Percentiles rank a stretch among this genome's conserved stretches.
Evolutionary conservation across 805 yeast genomes (phyloP).

Genomic region (Candida methanosorbosa): DNA sequence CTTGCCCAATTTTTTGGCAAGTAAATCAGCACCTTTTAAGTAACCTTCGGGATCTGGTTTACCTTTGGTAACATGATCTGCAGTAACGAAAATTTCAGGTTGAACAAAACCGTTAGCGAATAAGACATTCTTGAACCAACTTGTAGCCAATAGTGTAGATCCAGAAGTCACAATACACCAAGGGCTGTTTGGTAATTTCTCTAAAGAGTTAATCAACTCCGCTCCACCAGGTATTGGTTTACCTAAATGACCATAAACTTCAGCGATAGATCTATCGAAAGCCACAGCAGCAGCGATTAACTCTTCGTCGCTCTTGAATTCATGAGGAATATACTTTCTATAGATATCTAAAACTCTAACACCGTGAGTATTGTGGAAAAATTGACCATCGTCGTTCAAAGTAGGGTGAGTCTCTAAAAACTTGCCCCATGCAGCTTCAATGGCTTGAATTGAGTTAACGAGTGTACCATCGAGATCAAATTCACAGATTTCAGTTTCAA

Average conservation of each 20-base stretch:
- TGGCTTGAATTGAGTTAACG: conserved; percentile 75
- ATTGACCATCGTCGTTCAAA: conserved; percentile 29
- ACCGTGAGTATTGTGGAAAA: conserved; percentile 72
- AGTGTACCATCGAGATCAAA: conserved; percentile 88
- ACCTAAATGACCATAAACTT: conserved; percentile 64
- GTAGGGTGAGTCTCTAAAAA: conserved; percentile 63
- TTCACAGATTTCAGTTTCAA: conserved; percentile 22
- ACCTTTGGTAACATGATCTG: conserved; percentile 76
- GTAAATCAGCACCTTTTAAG: conserved; percentile 42
- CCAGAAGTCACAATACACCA: conserved; percentile 92
- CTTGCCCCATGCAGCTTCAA: conserved; percentile 75
- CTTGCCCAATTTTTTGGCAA: conserved; percentile 28
- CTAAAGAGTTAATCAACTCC: conserved; percentile 45
- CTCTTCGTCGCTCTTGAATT: conserved; percentile 9
- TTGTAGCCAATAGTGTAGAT: conserved; percentile 64
- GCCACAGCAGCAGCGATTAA: conserved; percentile 10
- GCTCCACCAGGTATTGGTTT: conserved; percentile 71
- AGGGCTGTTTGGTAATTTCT: conserved; percentile 36
- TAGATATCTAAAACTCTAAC: conserved; percentile 76
- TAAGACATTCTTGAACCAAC: conserved; percentile 65
- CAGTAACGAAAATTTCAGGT: conserved; percentile 76
- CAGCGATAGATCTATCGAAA: conserved; percentile 63
- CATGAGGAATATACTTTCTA: conserved; percentile 53
- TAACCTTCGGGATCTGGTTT: conserved; percentile 88
- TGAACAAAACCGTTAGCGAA: conserved; percentile 32